Percentiles rank a stretch among this genome's conserved stretches.
These are phyloP conservation scores for Hemerocallis citrina DNA, from an alignment of 106 monocot genomes.

Conservation along the genomic window DNA sequence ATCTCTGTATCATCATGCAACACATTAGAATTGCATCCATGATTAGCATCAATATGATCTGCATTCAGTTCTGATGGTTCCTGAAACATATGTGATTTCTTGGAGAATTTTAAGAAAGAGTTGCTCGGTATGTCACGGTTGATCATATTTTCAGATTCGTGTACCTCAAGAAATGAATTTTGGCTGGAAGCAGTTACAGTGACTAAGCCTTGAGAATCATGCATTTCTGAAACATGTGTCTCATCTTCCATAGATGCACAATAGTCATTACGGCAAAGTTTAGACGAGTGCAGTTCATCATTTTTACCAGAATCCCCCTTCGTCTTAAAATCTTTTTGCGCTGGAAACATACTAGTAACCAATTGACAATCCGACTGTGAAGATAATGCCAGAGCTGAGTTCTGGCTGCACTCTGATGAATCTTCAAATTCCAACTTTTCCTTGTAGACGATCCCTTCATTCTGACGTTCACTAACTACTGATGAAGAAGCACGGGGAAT, in stretches of 20 bases:
- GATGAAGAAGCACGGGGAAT: constrained; percentile 12
- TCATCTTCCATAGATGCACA: constrained; percentile 14
- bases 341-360: constrained; percentile 7
- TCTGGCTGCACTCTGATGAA: constrained; percentile 55
- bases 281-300: constrained; percentile 12
- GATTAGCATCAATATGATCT: constrained; percentile 6
- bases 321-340: constrained; percentile 17
- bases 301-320: constrained; percentile 16
- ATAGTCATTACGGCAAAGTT: constrained; percentile 4
- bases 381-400: constrained; percentile 22
- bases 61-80: background rate
- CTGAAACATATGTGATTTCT: background rate
- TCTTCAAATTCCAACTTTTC: constrained; percentile 35
- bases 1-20: constrained; percentile 5
- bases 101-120: constrained; percentile 6
- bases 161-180: constrained; percentile 9
- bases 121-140: constrained; percentile 14
- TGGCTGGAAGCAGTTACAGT: constrained; percentile 9
- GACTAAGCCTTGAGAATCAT: background rate
- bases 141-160: constrained; percentile 9
- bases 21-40: constrained; percentile 12
- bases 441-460: constrained; percentile 18
- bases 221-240: constrained; percentile 6
- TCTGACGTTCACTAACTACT: constrained; percentile 18
- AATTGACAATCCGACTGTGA: constrained; percentile 41